Base-by-base conservation (phyloP, 2,329 filamentous ascomycete genomes). In the Knufia fluminis region DNA sequence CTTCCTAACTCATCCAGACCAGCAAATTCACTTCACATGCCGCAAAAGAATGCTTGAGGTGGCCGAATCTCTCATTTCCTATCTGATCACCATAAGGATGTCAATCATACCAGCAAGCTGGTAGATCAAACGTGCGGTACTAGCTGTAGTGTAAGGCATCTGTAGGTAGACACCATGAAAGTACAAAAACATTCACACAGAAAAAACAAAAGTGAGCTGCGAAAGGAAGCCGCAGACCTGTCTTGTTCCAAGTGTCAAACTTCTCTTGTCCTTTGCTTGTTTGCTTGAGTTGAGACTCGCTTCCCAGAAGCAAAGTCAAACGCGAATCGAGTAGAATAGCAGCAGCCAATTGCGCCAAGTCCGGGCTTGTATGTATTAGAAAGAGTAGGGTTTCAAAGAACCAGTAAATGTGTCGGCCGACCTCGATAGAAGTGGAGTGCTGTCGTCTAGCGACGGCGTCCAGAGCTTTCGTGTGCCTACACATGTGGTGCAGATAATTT, bases 351-450 rank as follows among this genome's bases (percentile, higher is more conserved):
- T 61, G 59, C 54, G 50, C 53, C 55, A 60, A 57, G 56, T 57
- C 56, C 55, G 52, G 51, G 45, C 45, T 39, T 48, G n/a, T 17
- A 28, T 48, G 57, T 62, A 66, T 65, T 64, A 64, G 60, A 63
- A 65, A 59, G 59, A 64, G 61, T 63, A 61, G 64, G 64, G 64
- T 62, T 64, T 62, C 52, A 57, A 61, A 56, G 61, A 68, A 69
- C 68, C 65, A 62, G 63, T 65, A 69, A 57, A 50, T 35, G 28
- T 52, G 62, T 64, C 64, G 68, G 68, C 71, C 70, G 70, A 67
- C 69, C 70, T 73, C 69, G 61, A 61, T 52, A 60, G 66, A 60
- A 64, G 61, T 60, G 67, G 66, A 68, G 64, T 59, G 46, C 48
- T 56, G 57, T 52, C 53, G 48, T 57, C 33, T 60, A 54, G 49